Evolutionary conservation across 306 rosid genomes (phyloP).

Genomic region (Cucumis sativus): Cucumber_9930_V3 NC_026656.2:18887501-18888000

Average conservation of each 20-base stretch:
- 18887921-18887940: neutral
- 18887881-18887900: neutral
- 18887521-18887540: neutral
- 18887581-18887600: neutral
- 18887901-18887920: neutral
- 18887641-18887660: neutral
- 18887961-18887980: too few species aligned
- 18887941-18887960: too few species aligned
- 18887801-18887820: too few species aligned
- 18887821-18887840: too few species aligned
- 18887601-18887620: neutral
- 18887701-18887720: too few species aligned
- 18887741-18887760: too few species aligned
- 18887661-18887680: neutral
- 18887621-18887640: neutral
- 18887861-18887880: too few species aligned
- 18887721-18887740: too few species aligned
- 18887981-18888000: neutral
- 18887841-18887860: too few species aligned
- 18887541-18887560: neutral
- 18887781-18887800: too few species aligned
- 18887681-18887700: too few species aligned
- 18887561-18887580: neutral
- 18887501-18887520: neutral
- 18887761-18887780: too few species aligned